phyloP scores from a whole-genome alignment of 1,284 basidiomycete species.

The Leccinum subrobustum region DNA sequence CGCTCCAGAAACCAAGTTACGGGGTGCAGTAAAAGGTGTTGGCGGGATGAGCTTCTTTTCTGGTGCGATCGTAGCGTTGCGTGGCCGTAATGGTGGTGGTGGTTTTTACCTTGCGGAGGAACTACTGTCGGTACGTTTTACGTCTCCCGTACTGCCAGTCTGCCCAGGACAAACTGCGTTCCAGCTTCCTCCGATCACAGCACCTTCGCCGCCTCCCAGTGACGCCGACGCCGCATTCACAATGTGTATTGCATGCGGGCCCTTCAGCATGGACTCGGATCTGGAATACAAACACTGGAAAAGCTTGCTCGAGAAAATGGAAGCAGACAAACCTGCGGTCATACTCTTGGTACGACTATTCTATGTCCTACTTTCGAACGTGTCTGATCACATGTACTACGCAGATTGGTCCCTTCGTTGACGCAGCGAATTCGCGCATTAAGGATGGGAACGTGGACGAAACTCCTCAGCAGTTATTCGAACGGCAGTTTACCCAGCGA shows the following conservation, averaged over 20 bases:
- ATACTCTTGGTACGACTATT: constrained; percentile 65
- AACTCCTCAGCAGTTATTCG: constrained; percentile 71
- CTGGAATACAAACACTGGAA: constrained; percentile 74
- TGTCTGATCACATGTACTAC: constrained; percentile 4
- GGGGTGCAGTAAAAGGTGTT: constrained; percentile 60
- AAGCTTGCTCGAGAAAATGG: constrained; percentile 56
- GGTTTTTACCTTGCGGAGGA: constrained; percentile 57
- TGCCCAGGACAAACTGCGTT: constrained; percentile 1
- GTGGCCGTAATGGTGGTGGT: constrained; percentile 89
- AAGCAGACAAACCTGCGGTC: constrained; percentile 68
- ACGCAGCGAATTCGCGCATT: constrained; percentile 72
- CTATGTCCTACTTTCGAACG: background rate
- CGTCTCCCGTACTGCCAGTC: background rate
- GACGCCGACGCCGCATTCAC: constrained; percentile 50
- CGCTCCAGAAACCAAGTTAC: constrained; percentile 62
- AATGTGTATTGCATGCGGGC: constrained; percentile 74
- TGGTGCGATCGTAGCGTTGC: constrained; percentile 86
- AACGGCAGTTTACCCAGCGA: constrained; percentile 58
- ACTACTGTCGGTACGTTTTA: background rate
- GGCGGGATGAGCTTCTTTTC: constrained; percentile 84
- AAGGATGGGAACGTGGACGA: constrained; percentile 68
- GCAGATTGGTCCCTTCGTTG: constrained; percentile 90
- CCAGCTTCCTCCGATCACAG: constrained; percentile 51
- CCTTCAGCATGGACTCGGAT: constrained; percentile 79
- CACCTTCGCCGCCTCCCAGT: constrained; percentile 37